Evolutionary conservation across 345 rosid species (phyloP).

Genomic region (Boechera divaricarpa): DNA sequence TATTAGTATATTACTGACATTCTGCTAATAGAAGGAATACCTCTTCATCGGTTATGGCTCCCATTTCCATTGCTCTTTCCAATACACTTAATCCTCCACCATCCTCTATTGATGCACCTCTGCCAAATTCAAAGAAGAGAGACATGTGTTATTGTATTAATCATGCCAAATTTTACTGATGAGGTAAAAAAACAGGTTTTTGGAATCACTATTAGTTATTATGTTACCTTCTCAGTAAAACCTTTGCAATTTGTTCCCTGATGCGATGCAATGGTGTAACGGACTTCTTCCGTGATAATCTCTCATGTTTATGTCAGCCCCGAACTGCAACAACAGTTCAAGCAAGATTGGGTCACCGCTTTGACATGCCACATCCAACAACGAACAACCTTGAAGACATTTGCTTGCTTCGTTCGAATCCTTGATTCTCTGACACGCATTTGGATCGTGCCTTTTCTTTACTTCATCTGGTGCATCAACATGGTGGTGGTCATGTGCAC

Average conservation of each 20-base stretch:
- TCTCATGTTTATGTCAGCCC: conserved; percentile 66
- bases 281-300: conserved; percentile 88
- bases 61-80: conserved; percentile 95
- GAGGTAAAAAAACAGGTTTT: neutral
- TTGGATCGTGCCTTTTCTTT: conserved; percentile 56
- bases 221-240: conserved; percentile 76
- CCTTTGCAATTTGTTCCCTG: conserved; percentile 73
- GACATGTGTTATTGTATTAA: neutral
- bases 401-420: conserved; percentile 55
- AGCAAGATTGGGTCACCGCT: conserved; percentile 60
- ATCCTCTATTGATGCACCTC: conserved; percentile 84
- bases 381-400: conserved; percentile 81
- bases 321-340: conserved; percentile 83
- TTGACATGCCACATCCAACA: conserved; percentile 84
- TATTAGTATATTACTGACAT: conserved; percentile 11
- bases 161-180: neutral
- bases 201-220: neutral
- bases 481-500: conserved; percentile 50
- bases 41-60: conserved; percentile 88
- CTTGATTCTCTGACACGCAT: conserved; percentile 61
- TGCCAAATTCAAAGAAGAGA: conserved; percentile 39
- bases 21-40: conserved; percentile 76
- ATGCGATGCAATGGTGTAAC: conserved; percentile 73
- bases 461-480: conserved; percentile 44
- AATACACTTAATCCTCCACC: conserved; percentile 72